These are phyloP conservation scores for Parathielavia appendiculata DNA, from an alignment of 495 filamentous ascomycete genomes.

Conservation along the genomic window DNA sequence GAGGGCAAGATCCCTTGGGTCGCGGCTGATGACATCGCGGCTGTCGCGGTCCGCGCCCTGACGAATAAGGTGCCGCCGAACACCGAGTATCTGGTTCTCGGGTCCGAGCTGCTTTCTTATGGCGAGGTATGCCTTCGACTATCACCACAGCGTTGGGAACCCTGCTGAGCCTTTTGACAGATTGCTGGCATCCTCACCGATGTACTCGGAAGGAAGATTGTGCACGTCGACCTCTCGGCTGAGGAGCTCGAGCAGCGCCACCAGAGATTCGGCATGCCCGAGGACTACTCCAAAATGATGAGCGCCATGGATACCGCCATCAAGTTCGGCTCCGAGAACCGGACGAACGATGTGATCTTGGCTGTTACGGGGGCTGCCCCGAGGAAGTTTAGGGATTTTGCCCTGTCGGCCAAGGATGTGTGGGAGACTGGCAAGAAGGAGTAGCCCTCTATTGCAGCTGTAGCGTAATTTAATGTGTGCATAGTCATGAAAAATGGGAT, in stretches of 20 bases:
- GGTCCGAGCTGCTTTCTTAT: conserved; percentile 44
- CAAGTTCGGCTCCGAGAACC: conserved; percentile 36
- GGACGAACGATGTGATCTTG: conserved; percentile 37
- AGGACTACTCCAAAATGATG: conserved; percentile 33
- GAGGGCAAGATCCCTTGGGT: conserved; percentile 45
- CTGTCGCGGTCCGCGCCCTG: conserved; percentile 41
- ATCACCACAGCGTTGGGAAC: not conserved
- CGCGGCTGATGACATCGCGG: conserved; percentile 45
- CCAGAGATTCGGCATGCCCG: conserved; percentile 29
- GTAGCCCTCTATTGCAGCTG: not conserved
- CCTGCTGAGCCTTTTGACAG: conserved; percentile 21
- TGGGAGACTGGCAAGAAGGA: conserved; percentile 19
- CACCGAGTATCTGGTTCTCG: conserved; percentile 42
- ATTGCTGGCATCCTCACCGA: conserved; percentile 40
- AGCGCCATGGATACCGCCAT: conserved; percentile 34
- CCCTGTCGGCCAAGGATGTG: conserved; percentile 30
- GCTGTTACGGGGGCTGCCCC: conserved; percentile 35
- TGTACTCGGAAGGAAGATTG: conserved; percentile 37
- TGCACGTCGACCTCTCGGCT: conserved; percentile 40
- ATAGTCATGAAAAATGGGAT: too few species aligned
- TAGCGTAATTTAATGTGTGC: too few species aligned
- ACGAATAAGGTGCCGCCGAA: conserved; percentile 40
- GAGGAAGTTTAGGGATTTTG: conserved; percentile 33
- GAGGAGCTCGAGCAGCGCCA: conserved; percentile 28
- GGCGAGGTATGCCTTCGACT: conserved; percentile 35